Base-by-base conservation (phyloP, 148 eudicot genomes). In the Rhododendron vialii region DNA sequence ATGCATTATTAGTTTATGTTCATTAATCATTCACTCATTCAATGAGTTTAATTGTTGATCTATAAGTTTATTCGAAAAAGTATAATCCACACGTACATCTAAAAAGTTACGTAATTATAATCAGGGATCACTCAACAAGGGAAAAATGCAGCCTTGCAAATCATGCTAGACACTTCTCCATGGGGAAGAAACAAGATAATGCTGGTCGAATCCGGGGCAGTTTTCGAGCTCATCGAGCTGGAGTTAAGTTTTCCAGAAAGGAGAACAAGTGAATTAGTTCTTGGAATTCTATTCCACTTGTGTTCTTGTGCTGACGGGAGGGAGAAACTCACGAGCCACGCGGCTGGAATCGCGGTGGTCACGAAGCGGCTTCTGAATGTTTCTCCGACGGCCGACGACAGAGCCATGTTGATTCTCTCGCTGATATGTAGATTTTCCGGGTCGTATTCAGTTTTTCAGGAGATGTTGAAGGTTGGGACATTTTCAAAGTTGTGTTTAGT, bases 261-360 rank as follows among this genome's bases (percentile, higher is more conserved):
- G 74, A 90, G 43, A 79, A 88, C 88, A 1, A 71, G 80, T 14
- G 94, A 92, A 86, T 74, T 92, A 7, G 69, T 90, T 20, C 30
- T 91, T 38, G 90, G 87, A 24, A 74, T 89, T 22, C 28, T 92
- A 55, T 87, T 77, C 63, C 88, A 89, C 43, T 76, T 92, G 50
- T 92, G 94, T 61, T 86, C 86, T n/a, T 86, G 87, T 47, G 94
- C 94, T 1, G 91, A 89, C 15, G 94, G 94, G 48, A 86, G 94
- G 13, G 89, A 90, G 1, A 69, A 89, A 65, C 82, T 92, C 24
- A 43, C 90, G 79, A 43, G 86, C 8, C 94, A 92, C 48, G 91
- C 92, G 0, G 94, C 88, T 4, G 92, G 91, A 18, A 47, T 92
- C n/a, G 91, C 90, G 7, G 83, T 91, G 82, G 80, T 91, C 43